A percentile compares a stretch with the other conserved stretches of the same genome.
phyloP scores from a whole-genome alignment of 2,329 filamentous ascomycete genomes.

The Cercospora janseana region DNA sequence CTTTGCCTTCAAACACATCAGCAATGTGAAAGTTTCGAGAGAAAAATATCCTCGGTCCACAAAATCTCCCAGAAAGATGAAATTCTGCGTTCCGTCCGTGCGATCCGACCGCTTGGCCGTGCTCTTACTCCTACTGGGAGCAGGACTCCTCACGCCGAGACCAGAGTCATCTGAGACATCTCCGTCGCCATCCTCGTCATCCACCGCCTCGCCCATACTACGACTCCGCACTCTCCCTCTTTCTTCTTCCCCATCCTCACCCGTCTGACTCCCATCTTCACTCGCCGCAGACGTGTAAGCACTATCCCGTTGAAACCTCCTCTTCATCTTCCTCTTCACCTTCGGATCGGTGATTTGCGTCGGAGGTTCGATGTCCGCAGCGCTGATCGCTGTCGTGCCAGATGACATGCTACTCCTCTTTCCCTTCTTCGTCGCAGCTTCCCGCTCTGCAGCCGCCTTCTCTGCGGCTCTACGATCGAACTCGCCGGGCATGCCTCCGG shows the following conservation, averaged over 20 bases:
- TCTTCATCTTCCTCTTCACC: slow-evolving; percentile 77
- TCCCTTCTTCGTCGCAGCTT: slow-evolving; percentile 20
- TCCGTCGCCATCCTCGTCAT: slow-evolving; percentile 51
- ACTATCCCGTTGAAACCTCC: slow-evolving; percentile 50
- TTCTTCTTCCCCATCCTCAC: slow-evolving; percentile 48
- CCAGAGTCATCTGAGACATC: slow-evolving; percentile 48
- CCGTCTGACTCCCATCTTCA: slow-evolving; percentile 39
- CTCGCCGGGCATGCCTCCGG: slow-evolving; percentile 92
- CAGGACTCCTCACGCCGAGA: slow-evolving; percentile 42
- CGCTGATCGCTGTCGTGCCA: slow-evolving; percentile 64
- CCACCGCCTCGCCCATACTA: slow-evolving; percentile 37
- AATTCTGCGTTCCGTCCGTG: slow-evolving; percentile 63
- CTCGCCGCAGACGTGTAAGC: slow-evolving; percentile 55
- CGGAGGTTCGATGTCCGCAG: slow-evolving; percentile 89
- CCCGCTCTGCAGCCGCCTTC: slow-evolving; percentile 24
- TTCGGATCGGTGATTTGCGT: slow-evolving; percentile 85
- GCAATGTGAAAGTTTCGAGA: slow-evolving; percentile 68
- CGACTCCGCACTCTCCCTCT: slow-evolving; percentile 41
- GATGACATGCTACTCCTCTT: slow-evolving; percentile 27
- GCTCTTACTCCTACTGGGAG: slow-evolving; percentile 39
- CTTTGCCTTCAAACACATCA: slow-evolving; percentile 72
- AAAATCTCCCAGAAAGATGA: slow-evolving; percentile 71
- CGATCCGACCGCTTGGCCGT: slow-evolving; percentile 32
- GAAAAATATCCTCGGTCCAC: slow-evolving; percentile 74
- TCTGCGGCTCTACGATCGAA: slow-evolving; percentile 33